Base-by-base conservation (phyloP, 2,329 filamentous ascomycete species). In the Fusarium mexicanum region DNA sequence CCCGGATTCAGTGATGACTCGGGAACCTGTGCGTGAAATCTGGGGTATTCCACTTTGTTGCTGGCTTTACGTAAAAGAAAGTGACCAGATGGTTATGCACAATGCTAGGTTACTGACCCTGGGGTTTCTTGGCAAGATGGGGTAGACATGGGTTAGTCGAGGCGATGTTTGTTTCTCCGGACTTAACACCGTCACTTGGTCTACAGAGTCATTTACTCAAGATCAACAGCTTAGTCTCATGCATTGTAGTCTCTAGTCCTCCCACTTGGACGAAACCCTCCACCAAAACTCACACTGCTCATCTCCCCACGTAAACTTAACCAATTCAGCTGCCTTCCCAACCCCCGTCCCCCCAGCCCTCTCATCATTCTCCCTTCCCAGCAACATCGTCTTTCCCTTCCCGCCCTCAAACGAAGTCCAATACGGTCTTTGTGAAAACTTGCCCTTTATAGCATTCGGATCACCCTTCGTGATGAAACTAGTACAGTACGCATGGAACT, bases 291-390 rank as follows among this genome's bases (percentile, higher is more conserved):
- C 78, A 51, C 85, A 87, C 73, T 87, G 82, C 60, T 82, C 80
- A 33, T 80, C 79, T 5, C 81, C 82, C 84, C 84, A 87, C 20
- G 77, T 79, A 76, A 85, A 85, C 29, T 81, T 77, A 11, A 79
- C 74, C 71, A 86, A 76, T 66, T 84, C 76, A 8, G 86, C 85
- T 12, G 84, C 73, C 29, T 82, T 77, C 3, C 83, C 85, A 26
- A 73, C 58, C 7, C 74, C 69, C 4, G 41, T 76, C 0, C 86
- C 86, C 0, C 86, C 86, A 48, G 85, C 85, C 13, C 84, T 77
- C 69, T 88, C 86, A 72, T 87, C 83, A 71, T 87, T 88, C 0
- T 83, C 86, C 41, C 85, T 79, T 1, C 86, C 86, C 29, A 88
- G 80, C 0, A 85, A 67, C 85, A 88, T 85, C 1, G 84, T 82